Percentiles rank a stretch among this genome's conserved stretches.
Conservation (phyloP, 2,329 filamentous ascomycete species). For the Fusarium sp. region DNA sequence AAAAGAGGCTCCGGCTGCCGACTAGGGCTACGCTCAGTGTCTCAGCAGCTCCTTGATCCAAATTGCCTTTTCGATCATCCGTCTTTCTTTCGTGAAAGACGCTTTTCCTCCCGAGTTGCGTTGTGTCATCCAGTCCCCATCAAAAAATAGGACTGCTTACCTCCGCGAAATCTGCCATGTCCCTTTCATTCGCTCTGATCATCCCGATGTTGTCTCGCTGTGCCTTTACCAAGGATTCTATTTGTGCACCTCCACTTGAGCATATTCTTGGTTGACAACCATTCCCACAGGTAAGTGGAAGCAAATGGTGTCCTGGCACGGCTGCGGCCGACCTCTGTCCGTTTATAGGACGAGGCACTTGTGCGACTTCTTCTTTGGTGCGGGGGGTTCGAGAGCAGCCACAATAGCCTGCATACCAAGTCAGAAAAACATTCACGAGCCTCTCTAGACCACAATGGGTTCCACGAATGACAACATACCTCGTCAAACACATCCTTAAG, state of each 20-base stretch:
- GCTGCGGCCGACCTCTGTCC: constrained; percentile 24
- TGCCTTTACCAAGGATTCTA: constrained; percentile 30
- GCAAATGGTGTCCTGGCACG: constrained; percentile 21
- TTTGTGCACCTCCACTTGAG: constrained; percentile 29
- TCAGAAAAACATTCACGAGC: constrained; percentile 25
- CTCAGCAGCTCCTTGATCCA: constrained; percentile 20
- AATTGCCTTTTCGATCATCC: constrained; percentile 22
- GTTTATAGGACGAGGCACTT: constrained; percentile 77
- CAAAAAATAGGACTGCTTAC: constrained; percentile 34
- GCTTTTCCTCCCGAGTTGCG: constrained; percentile 39
- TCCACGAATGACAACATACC: constrained; percentile 65
- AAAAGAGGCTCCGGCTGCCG: constrained; percentile 22
- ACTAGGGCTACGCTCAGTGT: constrained; percentile 20
- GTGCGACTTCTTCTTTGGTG: constrained; percentile 80
- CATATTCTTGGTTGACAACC: constrained; percentile 22
- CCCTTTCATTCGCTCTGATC: constrained; percentile 27
- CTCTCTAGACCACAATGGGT: not conserved
- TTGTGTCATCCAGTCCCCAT: constrained; percentile 40
- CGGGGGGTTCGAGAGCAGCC: constrained; percentile 89
- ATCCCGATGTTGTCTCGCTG: constrained; percentile 30
- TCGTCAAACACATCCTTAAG: constrained; percentile 99
- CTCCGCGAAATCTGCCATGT: constrained; percentile 19
- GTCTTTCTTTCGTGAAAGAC: constrained; percentile 37
- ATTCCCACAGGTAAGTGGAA: constrained; percentile 31
- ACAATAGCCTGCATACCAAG: constrained; percentile 81